Evolutionary conservation across 176 grass and related monocot genomes (phyloP).

Genomic region (Cymbopogon citratus): DNA sequence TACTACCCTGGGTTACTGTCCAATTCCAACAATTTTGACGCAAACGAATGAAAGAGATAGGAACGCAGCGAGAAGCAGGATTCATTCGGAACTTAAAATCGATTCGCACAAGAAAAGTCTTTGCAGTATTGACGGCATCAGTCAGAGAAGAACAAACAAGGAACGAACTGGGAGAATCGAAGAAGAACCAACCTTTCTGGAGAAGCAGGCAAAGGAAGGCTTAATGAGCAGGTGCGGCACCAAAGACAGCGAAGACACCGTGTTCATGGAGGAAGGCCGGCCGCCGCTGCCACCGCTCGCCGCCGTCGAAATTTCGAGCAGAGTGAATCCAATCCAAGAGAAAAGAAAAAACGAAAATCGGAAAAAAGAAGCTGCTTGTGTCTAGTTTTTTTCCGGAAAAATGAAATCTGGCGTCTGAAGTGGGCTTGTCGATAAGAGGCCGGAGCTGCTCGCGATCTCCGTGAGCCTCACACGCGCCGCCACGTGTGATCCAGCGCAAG

Average conservation of each 20-base stretch:
- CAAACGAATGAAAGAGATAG: too few relatives aligned
- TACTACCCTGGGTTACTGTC: too few relatives aligned
- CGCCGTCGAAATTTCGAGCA: constrained; percentile 11
- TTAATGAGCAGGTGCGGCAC: constrained; percentile 61
- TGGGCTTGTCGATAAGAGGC: constrained; percentile 60
- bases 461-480: constrained; percentile 52
- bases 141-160: background rate
- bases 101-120: too few relatives aligned
- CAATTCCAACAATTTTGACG: too few relatives aligned
- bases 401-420: constrained; percentile 22
- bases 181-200: constrained; percentile 53
- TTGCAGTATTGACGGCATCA: too few relatives aligned
- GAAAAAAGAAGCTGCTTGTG: constrained; percentile 19
- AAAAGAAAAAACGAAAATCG: constrained; percentile 1
- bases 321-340: background rate
- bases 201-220: constrained; percentile 56
- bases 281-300: background rate
- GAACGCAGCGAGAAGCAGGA: too few relatives aligned
- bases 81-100: too few relatives aligned
- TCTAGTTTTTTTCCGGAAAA: constrained; percentile 11
- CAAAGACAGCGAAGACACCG: constrained; percentile 55
- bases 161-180: background rate
- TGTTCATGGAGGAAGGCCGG: constrained; percentile 53
- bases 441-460: constrained; percentile 55
- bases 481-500: constrained; percentile 35